Percentiles rank a stretch among this genome's conserved stretches.
These are phyloP conservation scores for Fusarium nodosum DNA, from an alignment of 2,329 filamentous ascomycete species.

Conservation along the genomic window DNA sequence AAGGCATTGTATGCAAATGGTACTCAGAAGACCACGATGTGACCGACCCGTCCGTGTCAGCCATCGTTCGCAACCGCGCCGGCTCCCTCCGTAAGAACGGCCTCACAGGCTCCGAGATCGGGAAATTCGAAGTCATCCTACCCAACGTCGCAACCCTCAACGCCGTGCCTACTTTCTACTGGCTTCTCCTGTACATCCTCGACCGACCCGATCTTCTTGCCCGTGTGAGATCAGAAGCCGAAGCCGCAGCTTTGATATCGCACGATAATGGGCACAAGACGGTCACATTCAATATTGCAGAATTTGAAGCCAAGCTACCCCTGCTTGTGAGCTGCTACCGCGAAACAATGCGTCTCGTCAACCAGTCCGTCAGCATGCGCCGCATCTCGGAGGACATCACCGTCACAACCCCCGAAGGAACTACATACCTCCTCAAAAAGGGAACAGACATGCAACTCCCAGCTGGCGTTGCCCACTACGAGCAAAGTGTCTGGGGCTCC, in stretches of 20 bases:
- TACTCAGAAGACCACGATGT: constrained; percentile 50
- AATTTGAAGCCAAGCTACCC: constrained; percentile 57
- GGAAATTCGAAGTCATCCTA: constrained; percentile 51
- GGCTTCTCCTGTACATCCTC: constrained; percentile 53
- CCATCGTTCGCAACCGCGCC: constrained; percentile 51
- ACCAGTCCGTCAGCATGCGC: constrained; percentile 57
- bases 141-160: constrained; percentile 52
- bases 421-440: constrained; percentile 51
- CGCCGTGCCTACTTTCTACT: constrained; percentile 56
- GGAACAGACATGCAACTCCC: constrained; percentile 50
- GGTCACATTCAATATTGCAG: constrained; percentile 54
- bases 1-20: constrained; percentile 50
- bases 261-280: constrained; percentile 6
- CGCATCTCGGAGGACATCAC: constrained; percentile 58
- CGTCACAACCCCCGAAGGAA: constrained; percentile 49
- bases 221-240: constrained; percentile 40
- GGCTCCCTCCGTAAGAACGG: constrained; percentile 48
- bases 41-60: constrained; percentile 45
- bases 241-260: neutral
- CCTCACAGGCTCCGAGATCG: constrained; percentile 49
- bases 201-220: constrained; percentile 46
- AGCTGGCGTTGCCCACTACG: constrained; percentile 45
- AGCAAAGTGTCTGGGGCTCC: constrained; percentile 44
- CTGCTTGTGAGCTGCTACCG: constrained; percentile 61
- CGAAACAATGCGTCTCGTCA: constrained; percentile 60